Conservation (phyloP, 345 rosid genomes). For the Brassica juncea region DNA sequence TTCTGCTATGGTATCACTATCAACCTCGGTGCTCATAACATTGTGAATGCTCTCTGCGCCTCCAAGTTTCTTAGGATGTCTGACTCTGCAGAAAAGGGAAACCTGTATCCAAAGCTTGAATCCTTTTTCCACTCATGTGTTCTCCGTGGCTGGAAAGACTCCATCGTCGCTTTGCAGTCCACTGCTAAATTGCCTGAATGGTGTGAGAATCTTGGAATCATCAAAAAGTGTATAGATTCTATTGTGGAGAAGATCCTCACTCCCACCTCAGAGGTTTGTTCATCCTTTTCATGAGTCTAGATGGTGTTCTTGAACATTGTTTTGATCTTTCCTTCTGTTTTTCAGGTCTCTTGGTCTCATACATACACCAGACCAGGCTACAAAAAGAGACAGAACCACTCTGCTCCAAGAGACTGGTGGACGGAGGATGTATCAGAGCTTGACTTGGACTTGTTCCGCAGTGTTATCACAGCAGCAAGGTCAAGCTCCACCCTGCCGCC, state of each 20-base stretch:
- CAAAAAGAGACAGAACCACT: conserved; percentile 54
- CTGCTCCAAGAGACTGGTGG: conserved; percentile 98
- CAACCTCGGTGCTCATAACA: conserved; percentile 80
- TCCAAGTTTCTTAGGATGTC: conserved; percentile 91
- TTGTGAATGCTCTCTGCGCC: conserved; percentile 82
- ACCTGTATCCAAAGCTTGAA: conserved; percentile 74
- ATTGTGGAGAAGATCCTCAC: conserved; percentile 82
- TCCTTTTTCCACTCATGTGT: conserved; percentile 88
- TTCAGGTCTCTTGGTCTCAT: conserved; percentile 90
- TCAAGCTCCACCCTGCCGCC: conserved; percentile 63
- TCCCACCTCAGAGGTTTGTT: conserved; percentile 64
- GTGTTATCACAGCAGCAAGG: conserved; percentile 65
- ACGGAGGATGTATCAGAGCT: conserved; percentile 93
- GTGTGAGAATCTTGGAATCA: conserved; percentile 88
- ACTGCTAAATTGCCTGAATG: conserved; percentile 68
- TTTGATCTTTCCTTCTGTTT: conserved; percentile 7
- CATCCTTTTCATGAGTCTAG: neutral
- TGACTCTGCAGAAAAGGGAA: conserved; percentile 80
- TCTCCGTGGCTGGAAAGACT: conserved; percentile 95
- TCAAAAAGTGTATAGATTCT: conserved; percentile 82
- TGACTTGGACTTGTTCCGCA: conserved; percentile 82
- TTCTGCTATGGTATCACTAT: conserved; percentile 94
- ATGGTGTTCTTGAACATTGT: neutral
- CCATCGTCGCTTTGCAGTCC: conserved; percentile 70
- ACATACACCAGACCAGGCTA: conserved; percentile 86